phyloP scores from a whole-genome alignment of 2,329 filamentous ascomycete species.

The Fusarium praegraminearum region DNA sequence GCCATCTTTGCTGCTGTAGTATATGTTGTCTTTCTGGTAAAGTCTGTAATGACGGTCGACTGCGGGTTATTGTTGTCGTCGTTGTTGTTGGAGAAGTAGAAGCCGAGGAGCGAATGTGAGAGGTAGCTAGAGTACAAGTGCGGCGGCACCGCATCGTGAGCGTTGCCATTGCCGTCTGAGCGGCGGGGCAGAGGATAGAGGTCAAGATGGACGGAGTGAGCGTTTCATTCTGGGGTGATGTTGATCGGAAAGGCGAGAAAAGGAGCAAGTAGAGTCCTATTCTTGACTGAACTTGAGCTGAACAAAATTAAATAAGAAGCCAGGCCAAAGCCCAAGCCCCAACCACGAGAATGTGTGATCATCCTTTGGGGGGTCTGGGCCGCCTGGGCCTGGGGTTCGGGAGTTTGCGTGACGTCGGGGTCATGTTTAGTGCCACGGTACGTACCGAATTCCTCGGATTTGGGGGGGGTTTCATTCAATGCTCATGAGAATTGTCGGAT shows the following conservation, averaged over 20 bases:
- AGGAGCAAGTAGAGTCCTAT: not conserved
- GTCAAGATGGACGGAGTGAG: conserved; percentile 41
- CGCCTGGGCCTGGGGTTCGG: conserved; percentile 11
- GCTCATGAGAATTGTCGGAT: conserved; percentile 30
- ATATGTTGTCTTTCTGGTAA: conserved; percentile 8
- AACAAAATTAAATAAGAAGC: conserved; percentile 6
- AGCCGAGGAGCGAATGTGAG: conserved; percentile 12
- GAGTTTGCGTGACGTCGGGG: conserved; percentile 43
- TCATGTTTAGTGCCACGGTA: conserved; percentile 26
- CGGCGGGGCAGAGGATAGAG: conserved; percentile 39
- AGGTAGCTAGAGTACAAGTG: conserved; percentile 28
- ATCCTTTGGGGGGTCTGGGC: conserved; percentile 32
- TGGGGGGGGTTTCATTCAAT: conserved; percentile 17
- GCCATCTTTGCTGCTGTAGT: conserved; percentile 40
- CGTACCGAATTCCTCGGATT: conserved; percentile 26
- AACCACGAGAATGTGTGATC: conserved; percentile 29
- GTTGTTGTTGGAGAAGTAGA: not conserved
- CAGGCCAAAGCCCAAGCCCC: not conserved
- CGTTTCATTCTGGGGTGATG: conserved; percentile 36
- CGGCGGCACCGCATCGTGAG: conserved; percentile 47
- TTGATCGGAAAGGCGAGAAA: not conserved
- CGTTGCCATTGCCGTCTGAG: conserved; percentile 50
- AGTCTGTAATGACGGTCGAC: conserved; percentile 17
- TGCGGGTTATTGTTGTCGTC: not conserved
- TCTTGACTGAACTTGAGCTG: not conserved